Evolutionary conservation across 2,329 filamentous ascomycete species (phyloP).

Genomic region (Hymenoscyphus fraxineus): DNA sequence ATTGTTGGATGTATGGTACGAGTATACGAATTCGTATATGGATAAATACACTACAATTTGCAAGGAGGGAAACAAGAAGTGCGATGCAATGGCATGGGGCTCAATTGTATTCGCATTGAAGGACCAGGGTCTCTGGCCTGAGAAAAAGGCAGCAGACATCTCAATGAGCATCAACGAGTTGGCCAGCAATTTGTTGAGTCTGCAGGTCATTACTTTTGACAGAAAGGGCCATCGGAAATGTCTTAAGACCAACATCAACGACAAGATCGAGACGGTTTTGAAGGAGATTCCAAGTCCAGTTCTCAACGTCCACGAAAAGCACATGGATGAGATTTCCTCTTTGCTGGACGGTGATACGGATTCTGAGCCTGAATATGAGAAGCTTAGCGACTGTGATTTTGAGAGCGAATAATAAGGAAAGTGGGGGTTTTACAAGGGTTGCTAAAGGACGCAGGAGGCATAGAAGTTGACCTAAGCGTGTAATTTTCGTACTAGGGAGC

Average conservation of each 20-base stretch:
- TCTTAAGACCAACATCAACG: not conserved
- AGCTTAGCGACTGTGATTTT: not conserved
- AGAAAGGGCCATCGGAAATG: not conserved
- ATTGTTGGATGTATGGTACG: constrained; percentile 3
- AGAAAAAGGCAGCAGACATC: constrained; percentile 1
- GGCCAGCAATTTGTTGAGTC: not conserved
- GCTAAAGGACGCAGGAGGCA: not conserved
- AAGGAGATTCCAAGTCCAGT: not conserved
- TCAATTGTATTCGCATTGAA: not conserved
- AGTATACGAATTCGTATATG: not conserved
- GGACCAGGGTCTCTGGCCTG: not conserved
- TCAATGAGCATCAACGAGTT: not conserved
- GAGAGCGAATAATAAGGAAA: not conserved
- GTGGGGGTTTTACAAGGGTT: not conserved
- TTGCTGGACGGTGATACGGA: not conserved
- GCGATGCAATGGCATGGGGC: not conserved
- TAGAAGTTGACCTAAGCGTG: too few relatives aligned
- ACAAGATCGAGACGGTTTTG: not conserved
- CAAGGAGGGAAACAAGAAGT: not conserved
- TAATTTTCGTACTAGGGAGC: too few relatives aligned
- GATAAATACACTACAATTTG: not conserved
- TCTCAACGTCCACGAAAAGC: not conserved
- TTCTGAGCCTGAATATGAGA: not conserved
- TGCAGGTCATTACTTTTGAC: not conserved
- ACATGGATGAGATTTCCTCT: not conserved